Evolutionary conservation across 2,329 filamentous ascomycete species (phyloP), one percentile per base, ranked within the genome.

Genomic region (Arthrobotrys musiformis): DNA sequence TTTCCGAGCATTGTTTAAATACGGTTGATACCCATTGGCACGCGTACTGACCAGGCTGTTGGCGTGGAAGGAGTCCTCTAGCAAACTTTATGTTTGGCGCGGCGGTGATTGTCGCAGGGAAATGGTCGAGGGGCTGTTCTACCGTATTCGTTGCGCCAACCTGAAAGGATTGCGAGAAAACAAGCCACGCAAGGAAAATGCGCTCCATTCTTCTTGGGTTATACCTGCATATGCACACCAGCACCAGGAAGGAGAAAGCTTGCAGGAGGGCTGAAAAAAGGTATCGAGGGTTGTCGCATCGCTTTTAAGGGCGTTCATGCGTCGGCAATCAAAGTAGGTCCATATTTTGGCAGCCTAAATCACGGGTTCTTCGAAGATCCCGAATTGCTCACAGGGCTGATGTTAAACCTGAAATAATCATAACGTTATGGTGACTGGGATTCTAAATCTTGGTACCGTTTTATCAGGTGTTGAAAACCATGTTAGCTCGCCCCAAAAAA

Each of bases 1-100:
- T 35, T 17, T 54, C 48, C n/a, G 73, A 77, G 35, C 73, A 77
- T 62, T 77, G 73, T 24, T 64, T 50, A 44, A 66, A 77, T 17
- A 77, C 42, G 11, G 58, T 70, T 17, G 58, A 66, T 26, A 77
- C 61, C 60, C 60, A 70, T 13, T 50, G 40, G 33, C 73, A 77
- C 50, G 73, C 73, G 61, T 70, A 70, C 22, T 48, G 44, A 19
- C 73, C 73, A 37, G 42, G 42, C 11, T 56, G 35, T 17, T 77
- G 73, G 30, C 66, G 73, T 22, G 73, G 73, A 8, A 52, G 28
- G 4, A 77, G 66, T 15, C 48, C 66, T 62, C 46, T 70, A 2
- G 73, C 73, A 52, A 56, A 61, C 17, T 44, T 66, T 35, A 69
- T 11, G 44, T 70, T 35, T 8, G 73, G 66, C 42, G 73, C 73